Conservation (phyloP, 257 asterid species). For the Dorcoceras hygrometricum region DNA sequence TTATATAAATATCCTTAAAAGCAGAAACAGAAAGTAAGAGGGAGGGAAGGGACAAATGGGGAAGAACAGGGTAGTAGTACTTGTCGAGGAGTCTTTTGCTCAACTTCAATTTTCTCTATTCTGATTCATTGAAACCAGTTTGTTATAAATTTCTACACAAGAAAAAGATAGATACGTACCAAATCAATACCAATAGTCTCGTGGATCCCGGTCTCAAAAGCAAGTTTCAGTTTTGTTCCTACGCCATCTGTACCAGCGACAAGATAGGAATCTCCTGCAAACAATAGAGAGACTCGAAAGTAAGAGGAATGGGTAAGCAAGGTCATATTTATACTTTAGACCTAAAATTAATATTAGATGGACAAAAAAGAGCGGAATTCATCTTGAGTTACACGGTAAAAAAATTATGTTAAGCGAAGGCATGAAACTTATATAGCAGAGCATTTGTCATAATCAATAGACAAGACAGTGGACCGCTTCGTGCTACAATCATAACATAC, state of each 20-base stretch:
- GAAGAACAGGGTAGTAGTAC: too few relatives aligned
- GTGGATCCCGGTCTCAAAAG: conserved; percentile 93
- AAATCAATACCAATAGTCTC: conserved; percentile 95
- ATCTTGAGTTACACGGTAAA: neutral
- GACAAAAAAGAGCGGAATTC: neutral
- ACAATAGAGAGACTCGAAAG: neutral
- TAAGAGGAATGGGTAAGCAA: neutral
- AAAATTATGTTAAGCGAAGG: neutral
- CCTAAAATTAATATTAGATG: neutral
- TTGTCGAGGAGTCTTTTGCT: too few relatives aligned
- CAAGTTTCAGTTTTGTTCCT: conserved; percentile 91
- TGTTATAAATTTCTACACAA: too few relatives aligned
- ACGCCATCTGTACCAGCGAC: conserved; percentile 99
- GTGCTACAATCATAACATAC: conserved; percentile 31
- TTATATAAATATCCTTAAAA: too few relatives aligned
- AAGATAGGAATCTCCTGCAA: conserved; percentile 80
- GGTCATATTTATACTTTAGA: neutral
- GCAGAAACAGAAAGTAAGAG: neutral
- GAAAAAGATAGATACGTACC: conserved; percentile 32
- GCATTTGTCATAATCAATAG: neutral
- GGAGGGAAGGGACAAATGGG: too few relatives aligned
- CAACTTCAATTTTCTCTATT: too few relatives aligned
- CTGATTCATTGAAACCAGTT: too few relatives aligned
- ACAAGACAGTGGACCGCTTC: neutral
- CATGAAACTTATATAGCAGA: neutral